phyloP scores from a whole-genome alignment of 768 basidiomycete species.

The Pleurotus ostreatus region DNA sequence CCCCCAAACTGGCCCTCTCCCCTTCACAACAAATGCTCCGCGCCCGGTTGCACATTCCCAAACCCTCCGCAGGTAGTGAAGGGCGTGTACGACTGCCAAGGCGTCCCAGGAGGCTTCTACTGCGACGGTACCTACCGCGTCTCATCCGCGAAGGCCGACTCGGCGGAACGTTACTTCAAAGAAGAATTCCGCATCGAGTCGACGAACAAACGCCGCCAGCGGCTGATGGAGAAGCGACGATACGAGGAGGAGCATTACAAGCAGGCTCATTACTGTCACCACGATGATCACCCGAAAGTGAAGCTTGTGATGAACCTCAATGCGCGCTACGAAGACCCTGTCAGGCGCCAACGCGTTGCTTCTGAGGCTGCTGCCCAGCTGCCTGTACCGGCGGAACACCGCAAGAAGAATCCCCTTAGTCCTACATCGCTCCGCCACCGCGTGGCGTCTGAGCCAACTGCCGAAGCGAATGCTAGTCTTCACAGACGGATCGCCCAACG shows the following conservation, averaged over 20 bases:
- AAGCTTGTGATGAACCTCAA: conserved; percentile 4
- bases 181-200: conserved; percentile 4
- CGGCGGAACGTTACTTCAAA: conserved; percentile 5
- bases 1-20: conserved; percentile 19
- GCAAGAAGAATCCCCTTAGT: too few relatives aligned
- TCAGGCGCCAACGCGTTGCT: not conserved
- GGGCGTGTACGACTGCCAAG: conserved; percentile 25
- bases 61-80: conserved; percentile 26
- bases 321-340: not conserved
- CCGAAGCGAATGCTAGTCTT: not conserved
- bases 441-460: not conserved
- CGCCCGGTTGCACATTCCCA: conserved; percentile 18
- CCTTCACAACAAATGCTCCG: conserved; percentile 26
- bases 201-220: conserved; percentile 2
- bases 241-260: conserved; percentile 6
- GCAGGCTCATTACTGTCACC: not conserved
- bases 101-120: conserved; percentile 11
- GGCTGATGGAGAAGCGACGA: conserved; percentile 6
- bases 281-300: conserved; percentile 5
- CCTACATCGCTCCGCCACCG: not conserved
- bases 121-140: conserved; percentile 22
- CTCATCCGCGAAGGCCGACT: conserved; percentile 8
- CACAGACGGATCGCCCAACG: conserved; percentile 2
- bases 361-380: not conserved
- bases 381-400: not conserved